Base-by-base conservation (phyloP, 2,329 filamentous ascomycete species). In the Dendrostoma leiphaemia region DNA sequence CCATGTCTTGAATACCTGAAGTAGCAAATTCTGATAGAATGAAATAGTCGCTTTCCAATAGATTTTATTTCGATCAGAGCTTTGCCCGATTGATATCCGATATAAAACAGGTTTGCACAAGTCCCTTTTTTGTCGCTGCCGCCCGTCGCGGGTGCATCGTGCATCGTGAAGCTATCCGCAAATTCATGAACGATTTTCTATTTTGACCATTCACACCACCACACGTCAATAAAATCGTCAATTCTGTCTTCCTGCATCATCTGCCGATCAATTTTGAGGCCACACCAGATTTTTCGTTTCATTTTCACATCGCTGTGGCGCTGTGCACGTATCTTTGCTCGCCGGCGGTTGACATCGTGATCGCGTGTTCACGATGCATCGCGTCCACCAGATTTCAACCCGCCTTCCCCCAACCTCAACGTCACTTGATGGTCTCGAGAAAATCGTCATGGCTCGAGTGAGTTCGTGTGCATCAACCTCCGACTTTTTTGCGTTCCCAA, bases 111-210 rank as follows among this genome's bases (percentile, higher is more conserved):
- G 13, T 21, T 37, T 28, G 51, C 28, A 29, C 3, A 57, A 40
- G 55, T 57, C 49, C 53, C 51, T 57, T 54, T 57, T 46, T 19
- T 15, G 31, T 31, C 41, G 31, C 38, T 54, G 55, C 49, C 51
- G 55, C 55, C 55, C 8, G 24, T 17, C 35, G 37, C 23, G 29
- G 37, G 41, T 38, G 5, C 21, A n/a, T 21, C 13, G 15, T 35
- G 46, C 55, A 51, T 57, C 51, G 51, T 57, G 55, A 57, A 51
- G 55, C 55, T 57, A 57, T 57, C 55, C 55, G 41, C 55, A 54
- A 19, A 28, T 48, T 51, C n/a, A 26, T 41, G 48, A 38, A 21
- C 43, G 31, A 31, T 29, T 48, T 54, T 51, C 43, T 29, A 21
- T 10, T 44, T 51, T 44, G n/a, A 7, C 43, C 35, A 23, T 31